A percentile compares a stretch with the other conserved stretches of the same genome.
phyloP scores from a whole-genome alignment of 257 asterid species.

The Coffea canephora region DNA sequence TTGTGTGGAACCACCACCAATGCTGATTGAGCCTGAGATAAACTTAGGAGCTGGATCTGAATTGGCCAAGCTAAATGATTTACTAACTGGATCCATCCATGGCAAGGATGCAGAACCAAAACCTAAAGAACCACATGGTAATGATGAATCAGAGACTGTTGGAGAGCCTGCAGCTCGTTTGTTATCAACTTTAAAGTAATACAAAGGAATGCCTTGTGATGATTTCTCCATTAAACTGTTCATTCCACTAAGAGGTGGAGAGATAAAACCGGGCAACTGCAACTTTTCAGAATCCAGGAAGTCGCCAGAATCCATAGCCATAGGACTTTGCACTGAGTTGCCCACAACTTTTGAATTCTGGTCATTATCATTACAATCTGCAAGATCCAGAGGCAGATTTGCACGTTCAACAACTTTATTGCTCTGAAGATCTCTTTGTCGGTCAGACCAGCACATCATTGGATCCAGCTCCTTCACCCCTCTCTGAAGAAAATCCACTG shows the following conservation, averaged over 20 bases:
- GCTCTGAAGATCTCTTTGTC: constrained; percentile 45
- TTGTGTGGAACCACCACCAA: constrained; percentile 64
- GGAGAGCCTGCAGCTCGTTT: constrained; percentile 47
- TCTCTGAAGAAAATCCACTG: constrained; percentile 66
- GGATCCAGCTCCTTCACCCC: constrained; percentile 73
- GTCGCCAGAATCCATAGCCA: constrained; percentile 52
- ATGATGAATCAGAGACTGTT: constrained; percentile 60
- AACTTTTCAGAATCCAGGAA: constrained; percentile 74
- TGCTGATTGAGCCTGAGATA: constrained; percentile 74
- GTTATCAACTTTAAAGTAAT: constrained; percentile 81
- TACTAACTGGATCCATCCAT: constrained; percentile 86
- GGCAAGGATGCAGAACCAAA: constrained; percentile 88
- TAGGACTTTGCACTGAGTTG: constrained; percentile 43
- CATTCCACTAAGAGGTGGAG: constrained; percentile 91
- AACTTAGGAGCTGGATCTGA: constrained; percentile 80
- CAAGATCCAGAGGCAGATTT: constrained; percentile 34
- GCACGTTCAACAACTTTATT: constrained; percentile 35
- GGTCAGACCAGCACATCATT: constrained; percentile 59
- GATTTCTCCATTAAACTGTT: constrained; percentile 90
- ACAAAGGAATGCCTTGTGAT: constrained; percentile 87
- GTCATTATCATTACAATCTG: constrained; percentile 45
- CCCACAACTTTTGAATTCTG: constrained; percentile 56
- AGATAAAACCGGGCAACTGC: constrained; percentile 85
- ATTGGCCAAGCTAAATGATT: constrained; percentile 75
- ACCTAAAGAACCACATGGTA: constrained; percentile 60